Evolutionary conservation across 208 protist species (phyloP).

Genomic region (Leishmania gerbilli): DNA sequence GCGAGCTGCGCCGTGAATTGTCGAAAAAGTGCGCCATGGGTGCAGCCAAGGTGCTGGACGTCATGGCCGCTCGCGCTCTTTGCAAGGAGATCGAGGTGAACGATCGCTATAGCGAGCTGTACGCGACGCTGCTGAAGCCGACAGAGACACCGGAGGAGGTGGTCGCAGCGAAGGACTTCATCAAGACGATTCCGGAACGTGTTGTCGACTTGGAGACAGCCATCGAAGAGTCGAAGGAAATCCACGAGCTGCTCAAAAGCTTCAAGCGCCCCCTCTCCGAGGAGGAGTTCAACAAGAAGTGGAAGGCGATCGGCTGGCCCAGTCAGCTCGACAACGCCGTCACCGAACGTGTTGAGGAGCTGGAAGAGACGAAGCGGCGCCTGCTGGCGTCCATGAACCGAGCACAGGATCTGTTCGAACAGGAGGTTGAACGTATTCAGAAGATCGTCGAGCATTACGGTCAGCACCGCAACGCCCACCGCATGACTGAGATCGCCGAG

Average conservation of each 20-base stretch:
- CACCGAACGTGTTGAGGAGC: conserved; percentile 88
- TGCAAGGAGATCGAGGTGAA: conserved; percentile 71
- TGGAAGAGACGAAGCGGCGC: conserved; percentile 92
- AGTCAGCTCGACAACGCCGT: conserved; percentile 88
- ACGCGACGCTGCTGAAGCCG: conserved; percentile 60
- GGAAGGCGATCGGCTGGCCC: conserved; percentile 92
- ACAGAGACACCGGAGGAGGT: conserved; percentile 90
- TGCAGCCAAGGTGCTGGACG: conserved; percentile 60
- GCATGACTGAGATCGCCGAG: conserved; percentile 88
- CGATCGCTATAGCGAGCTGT: conserved; percentile 68
- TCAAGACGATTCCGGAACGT: conserved; percentile 89
- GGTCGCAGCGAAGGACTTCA: conserved; percentile 89
- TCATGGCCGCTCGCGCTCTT: conserved; percentile 75
- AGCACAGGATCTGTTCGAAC: conserved; percentile 84
- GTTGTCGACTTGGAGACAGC: conserved; percentile 77
- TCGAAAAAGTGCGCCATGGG: conserved; percentile 79
- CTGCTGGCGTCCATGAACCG: conserved; percentile 84
- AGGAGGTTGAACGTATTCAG: conserved; percentile 75
- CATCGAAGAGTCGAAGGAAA: conserved; percentile 77
- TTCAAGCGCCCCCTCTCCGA: conserved; percentile 88
- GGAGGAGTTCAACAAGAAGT: conserved; percentile 95
- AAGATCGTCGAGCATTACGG: conserved; percentile 83
- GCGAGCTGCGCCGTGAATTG: conserved; percentile 70
- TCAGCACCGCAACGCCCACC: conserved; percentile 86
- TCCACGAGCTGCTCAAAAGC: conserved; percentile 90